Base-by-base conservation (phyloP, 2,329 filamentous ascomycete genomes). In the Plectosphaerella plurivora region DNA sequence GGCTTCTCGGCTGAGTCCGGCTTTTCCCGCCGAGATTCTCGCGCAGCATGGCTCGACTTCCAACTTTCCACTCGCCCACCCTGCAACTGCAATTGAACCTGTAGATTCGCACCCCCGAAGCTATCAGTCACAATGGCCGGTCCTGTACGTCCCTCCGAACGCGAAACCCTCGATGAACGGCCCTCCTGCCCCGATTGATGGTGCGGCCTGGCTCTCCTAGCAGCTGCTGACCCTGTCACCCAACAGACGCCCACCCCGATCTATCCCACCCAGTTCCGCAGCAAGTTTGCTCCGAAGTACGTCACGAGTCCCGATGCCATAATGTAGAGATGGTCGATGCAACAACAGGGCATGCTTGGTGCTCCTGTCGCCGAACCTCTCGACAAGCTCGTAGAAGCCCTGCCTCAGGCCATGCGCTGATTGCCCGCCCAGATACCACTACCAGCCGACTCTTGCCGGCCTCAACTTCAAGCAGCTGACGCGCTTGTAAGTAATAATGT, bases 271-370 rank as follows among this genome's bases (percentile, higher is more conserved):
- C 37, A 42, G 37, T 57, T 51, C 54, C 52, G 49, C 42, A 86
- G 81, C 72, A 73, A 77, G 60, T 85, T 82, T 67, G 83, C 82
- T 66, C 84, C 84, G 50, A 86, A 84, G 84, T 87, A 81, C 72
- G 68, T 67, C 55, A 36, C 41, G 41, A 44, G 5, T 10, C 41
- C 41, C n/a, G 18, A 44, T 44, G 18, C 41, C 4, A 44, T 16
- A 16, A 44, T 20, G 7, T 33, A 33, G 28, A 33, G 28, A 33
- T 33, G 28, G 28, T 10, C 45, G 42, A 37, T 24, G 3, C 42
- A 20, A 22, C 22, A 39, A 16, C 12, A 15, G 14, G 39, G 14
- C n/a, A 44, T 10, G n/a, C n/a, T 14, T 35, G 39, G 33, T 10
- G 22, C 10, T 36, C 6, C 11, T n/a, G 35, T 3, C 36, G 37